These are phyloP conservation scores for Gremmenia infestans DNA, from an alignment of 2,329 filamentous ascomycete species.

Conservation along the genomic window DNA sequence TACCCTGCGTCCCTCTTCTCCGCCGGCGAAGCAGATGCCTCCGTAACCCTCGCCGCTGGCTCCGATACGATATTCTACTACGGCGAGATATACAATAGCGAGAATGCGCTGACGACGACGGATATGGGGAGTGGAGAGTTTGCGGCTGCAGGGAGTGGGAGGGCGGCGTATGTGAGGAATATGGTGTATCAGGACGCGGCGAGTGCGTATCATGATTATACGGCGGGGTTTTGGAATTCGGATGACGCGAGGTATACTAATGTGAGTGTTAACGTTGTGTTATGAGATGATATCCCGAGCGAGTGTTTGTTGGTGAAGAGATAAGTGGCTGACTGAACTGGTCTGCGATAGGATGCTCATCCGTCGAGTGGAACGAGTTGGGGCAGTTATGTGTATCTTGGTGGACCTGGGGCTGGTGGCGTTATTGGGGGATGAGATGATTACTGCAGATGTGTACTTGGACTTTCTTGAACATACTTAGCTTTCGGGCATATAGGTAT, in stretches of 20 bases:
- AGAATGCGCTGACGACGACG: constrained; percentile 8
- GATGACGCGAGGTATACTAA: constrained; percentile 8
- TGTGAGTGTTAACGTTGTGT: too few relatives aligned
- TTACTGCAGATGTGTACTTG: too few relatives aligned
- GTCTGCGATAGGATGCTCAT: too few relatives aligned
- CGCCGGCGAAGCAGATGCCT: not conserved
- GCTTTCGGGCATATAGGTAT: too few relatives aligned
- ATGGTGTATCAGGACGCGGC: constrained; percentile 6
- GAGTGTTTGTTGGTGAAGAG: too few relatives aligned
- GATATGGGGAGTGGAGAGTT: constrained; percentile 16
- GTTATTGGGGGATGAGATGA: constrained; percentile 6
- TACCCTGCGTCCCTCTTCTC: constrained; percentile 12
- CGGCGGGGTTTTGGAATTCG: constrained; percentile 1
- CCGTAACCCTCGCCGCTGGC: constrained; percentile 1
- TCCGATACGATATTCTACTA: constrained; percentile 11
- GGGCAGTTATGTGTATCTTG: constrained; percentile 11
- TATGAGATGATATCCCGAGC: not conserved
- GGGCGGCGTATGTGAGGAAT: constrained; percentile 9
- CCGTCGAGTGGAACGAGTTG: constrained; percentile 1
- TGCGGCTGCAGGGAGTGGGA: not conserved
- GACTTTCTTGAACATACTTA: too few relatives aligned
- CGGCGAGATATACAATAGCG: constrained; percentile 12
- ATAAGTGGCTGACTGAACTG: too few relatives aligned
- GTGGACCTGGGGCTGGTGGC: constrained; percentile 15
- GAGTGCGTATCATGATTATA: not conserved